A percentile compares a stretch with the other conserved stretches of the same genome.
Evolutionary conservation across 2,329 filamentous ascomycete species (phyloP).

Genomic region (Achaetomium macrosporum): DNA sequence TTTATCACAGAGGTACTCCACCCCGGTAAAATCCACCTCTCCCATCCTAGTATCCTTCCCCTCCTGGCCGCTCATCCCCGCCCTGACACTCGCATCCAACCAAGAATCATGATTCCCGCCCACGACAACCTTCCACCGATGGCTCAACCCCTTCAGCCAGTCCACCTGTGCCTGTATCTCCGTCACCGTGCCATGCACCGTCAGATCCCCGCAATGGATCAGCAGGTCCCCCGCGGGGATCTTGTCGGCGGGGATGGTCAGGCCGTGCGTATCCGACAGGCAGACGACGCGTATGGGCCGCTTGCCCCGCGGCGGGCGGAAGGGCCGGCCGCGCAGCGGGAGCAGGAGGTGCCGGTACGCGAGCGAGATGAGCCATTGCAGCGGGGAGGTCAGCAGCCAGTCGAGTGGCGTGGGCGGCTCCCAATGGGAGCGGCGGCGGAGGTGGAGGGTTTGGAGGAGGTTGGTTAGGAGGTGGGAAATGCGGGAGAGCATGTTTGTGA

Average conservation of each 20-base stretch:
- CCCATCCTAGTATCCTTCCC: too few species aligned
- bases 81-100: constrained; percentile 62
- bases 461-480: constrained; percentile 5
- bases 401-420: constrained; percentile 51
- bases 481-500: constrained; percentile 1
- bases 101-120: constrained; percentile 86
- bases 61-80: constrained; percentile 43
- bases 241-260: constrained; percentile 36
- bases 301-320: constrained; percentile 48
- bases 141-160: constrained; percentile 62
- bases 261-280: constrained; percentile 82
- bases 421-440: constrained; percentile 44
- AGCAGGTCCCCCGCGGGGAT: constrained; percentile 77
- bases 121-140: constrained; percentile 69
- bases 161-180: constrained; percentile 79
- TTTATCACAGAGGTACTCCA: constrained; percentile 72
- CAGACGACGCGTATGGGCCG: constrained; percentile 71
- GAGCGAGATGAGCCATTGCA: constrained; percentile 56
- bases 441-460: constrained; percentile 39
- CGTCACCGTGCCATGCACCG: constrained; percentile 61
- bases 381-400: constrained; percentile 61
- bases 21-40: constrained; percentile 56
- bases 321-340: constrained; percentile 60
- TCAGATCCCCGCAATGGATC: constrained; percentile 84
- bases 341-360: constrained; percentile 58